Evolutionary conservation across 805 yeast species (phyloP), one percentile per base, ranked within the genome.

Genomic region (Komagataella kurtzmanii): DNA sequence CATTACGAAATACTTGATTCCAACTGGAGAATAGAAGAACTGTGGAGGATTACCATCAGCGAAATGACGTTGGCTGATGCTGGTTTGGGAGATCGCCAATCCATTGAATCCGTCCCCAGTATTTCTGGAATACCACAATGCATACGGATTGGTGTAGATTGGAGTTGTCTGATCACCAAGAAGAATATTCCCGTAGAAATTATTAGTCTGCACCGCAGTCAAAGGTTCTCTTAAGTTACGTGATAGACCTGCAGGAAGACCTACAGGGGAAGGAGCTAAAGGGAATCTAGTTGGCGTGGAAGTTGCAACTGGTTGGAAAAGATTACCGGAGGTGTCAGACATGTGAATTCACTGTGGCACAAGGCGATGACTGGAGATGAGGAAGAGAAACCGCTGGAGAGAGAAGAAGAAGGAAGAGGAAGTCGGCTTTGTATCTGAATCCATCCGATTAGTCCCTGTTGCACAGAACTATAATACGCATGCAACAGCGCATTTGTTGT

Each of bases 131-230:
- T 73, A 71, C 73, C 77, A 82, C 49, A 81, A 61, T 2, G 77
- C 72, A 61, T 83, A 86, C 17, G 95, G 95, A 58, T 79, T 80
- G 7, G 84, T 73, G 68, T 75, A 85, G 3, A 75, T 76, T 49
- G 80, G 74, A 50, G 72, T 68, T 23, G 71, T 66, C 64, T 81
- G 88, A 49, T 64, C 65, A 23, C 70, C 83, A 23, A 84, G 68
- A 56, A 81, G 66, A 59, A 85, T 61, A 62, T 87, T 86, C 43
- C 79, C 76, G 65, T 77, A 85, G 65, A 86, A 87, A 65, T 85
- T 86, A 70, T 87, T 86, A 19, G 95, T 88, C 59, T 81, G 80
- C 54, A 76, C 71, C 1, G 82, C 76, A 12, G 56, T 30, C 40
- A 30, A 30, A 14, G 40, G 40, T 14, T 30, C 40, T 30, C 14